Evolutionary conservation across 352 stramenopile genomes (phyloP), one percentile per base, ranked within the genome.

Genomic region (Bremia lactucae): DNA sequence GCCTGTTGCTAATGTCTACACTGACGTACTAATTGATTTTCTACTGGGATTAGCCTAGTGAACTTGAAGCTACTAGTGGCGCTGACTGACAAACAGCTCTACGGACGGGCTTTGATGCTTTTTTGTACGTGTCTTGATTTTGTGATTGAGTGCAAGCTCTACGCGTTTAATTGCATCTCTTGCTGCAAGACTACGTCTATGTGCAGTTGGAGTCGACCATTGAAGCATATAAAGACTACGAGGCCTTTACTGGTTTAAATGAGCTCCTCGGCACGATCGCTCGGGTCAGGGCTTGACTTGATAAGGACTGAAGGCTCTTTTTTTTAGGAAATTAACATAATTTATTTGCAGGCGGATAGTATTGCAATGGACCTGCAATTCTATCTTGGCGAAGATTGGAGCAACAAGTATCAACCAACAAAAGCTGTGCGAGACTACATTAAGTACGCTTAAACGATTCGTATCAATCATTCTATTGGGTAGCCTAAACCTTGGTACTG

Each of bases 21-120:
- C n/a, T n/a, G n/a, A n/a, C n/a, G n/a, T n/a, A n/a, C n/a, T n/a
- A n/a, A n/a, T n/a, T 43, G 15, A 24, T 26, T 39, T 19, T 26
- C 26, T n/a, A n/a, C n/a, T n/a, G n/a, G n/a, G 24, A 29, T 11
- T 29, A 86, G 73, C 16, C 50, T 83, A 14, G 65, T 82, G 36
- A 86, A 84, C 34, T 22, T 79, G 31, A 86, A 83, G 67, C 59
- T 86, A 36, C 38, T 81, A 36, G 57, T 86, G 29, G 62, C 71
- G 22, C 55, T 86, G 13, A 86, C 68, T 10, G 70, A 81, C 56
- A 74, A 70, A 22, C 36, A 71, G 25, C 55, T 84, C 37, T 87
- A 87, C 29, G 74, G 74, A 14, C 74, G 67, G 16, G 62, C 69
- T 2, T 34, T 87, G 34, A 56, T 84, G 55, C 60, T 83, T 23